Evolutionary conservation across 164 flowering plant genomes (phyloP), one percentile per base, ranked within the genome.

Genomic region (Liriodendron chinense): DNA sequence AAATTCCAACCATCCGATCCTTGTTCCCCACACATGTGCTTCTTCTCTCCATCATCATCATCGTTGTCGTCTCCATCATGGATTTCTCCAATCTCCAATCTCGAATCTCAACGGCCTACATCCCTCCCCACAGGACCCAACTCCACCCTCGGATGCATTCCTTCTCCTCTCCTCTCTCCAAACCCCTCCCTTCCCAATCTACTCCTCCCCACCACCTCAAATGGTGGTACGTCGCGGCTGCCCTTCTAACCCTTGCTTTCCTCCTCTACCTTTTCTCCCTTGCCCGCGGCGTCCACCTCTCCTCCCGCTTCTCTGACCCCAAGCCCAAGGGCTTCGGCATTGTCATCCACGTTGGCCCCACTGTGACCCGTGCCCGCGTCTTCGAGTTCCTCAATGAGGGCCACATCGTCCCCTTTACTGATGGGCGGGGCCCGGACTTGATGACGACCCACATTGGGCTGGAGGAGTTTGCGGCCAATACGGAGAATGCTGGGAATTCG

Each of bases 51-150:
- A 53, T 53, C 59, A 10, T 16, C 59, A 53, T 53, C 59, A 16
- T 16, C 59, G 16, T 53, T 10, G 59, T 78, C 74, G 61, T 57
- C 74, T 9, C 23, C 20, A 50, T 56, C 75, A 79, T 82, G 82
- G 82, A 79, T 69, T 75, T 53, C 76, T 80, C 83, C 10, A 75
- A 47, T 18, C 86, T 83, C 28, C 87, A 86, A 74, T 82, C 87
- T 28, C 80, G 87, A 70, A 75, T 59, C 76, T 81, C 71, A 8
- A 26, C 81, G 10, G 49, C 84, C 14, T 74, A 78, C 76, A 72
- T 86, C 67, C 89, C 89, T 5, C 86, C 87, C 2, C 89, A 86
- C 74, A 78, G 84, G 63, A 86, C 89, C 16, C 89, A 86, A 70
- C 70, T 86, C 70, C 89, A 84, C 70, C 89, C 89, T 23, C 82